A percentile compares a stretch with the other conserved stretches of the same genome.
These are phyloP conservation scores for Dispira parvispora DNA, from an alignment of 192 early-diverging fungal species.

Conservation along the genomic window DNA sequence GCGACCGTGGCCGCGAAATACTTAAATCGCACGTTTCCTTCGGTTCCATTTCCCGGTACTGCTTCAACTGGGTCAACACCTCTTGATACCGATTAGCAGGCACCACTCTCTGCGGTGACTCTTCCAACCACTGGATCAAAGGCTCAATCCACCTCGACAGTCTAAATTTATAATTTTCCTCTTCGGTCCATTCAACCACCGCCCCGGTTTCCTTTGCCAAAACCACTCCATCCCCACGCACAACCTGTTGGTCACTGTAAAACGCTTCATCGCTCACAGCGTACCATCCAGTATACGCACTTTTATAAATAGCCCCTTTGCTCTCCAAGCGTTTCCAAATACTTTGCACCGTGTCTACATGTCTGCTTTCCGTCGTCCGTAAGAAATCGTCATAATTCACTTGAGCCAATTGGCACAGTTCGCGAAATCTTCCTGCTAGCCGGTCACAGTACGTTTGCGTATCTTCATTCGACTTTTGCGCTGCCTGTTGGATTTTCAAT, in stretches of 20 bases:
- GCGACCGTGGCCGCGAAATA: slow-evolving; percentile 59
- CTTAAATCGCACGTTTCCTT: slow-evolving; percentile 57
- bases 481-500: slow-evolving; percentile 90
- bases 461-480: slow-evolving; percentile 33
- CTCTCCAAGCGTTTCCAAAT: slow-evolving; percentile 59
- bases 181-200: slow-evolving; percentile 71
- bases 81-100: slow-evolving; percentile 27
- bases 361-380: slow-evolving; percentile 67
- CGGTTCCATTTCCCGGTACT: slow-evolving; percentile 10
- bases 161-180: slow-evolving; percentile 90
- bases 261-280: slow-evolving; percentile 91
- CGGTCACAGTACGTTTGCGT: slow-evolving; percentile 66
- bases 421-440: slow-evolving; percentile 32
- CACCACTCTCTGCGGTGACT: slow-evolving; percentile 47
- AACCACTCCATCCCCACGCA: slow-evolving; percentile 22
- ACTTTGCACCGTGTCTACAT: slow-evolving; percentile 43
- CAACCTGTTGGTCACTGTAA: slow-evolving; percentile 53
- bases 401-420: slow-evolving; percentile 52
- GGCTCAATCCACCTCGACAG: slow-evolving; percentile 41
- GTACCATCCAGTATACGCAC: slow-evolving; percentile 86
- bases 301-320: slow-evolving; percentile 77
- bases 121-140: slow-evolving; percentile 52
- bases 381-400: slow-evolving; percentile 67
- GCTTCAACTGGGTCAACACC: not conserved
- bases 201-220: slow-evolving; percentile 70